Evolutionary conservation across 306 rosid species (phyloP), one percentile per base, ranked within the genome.

Genomic region (Macrotyloma uniflorum): DNA sequence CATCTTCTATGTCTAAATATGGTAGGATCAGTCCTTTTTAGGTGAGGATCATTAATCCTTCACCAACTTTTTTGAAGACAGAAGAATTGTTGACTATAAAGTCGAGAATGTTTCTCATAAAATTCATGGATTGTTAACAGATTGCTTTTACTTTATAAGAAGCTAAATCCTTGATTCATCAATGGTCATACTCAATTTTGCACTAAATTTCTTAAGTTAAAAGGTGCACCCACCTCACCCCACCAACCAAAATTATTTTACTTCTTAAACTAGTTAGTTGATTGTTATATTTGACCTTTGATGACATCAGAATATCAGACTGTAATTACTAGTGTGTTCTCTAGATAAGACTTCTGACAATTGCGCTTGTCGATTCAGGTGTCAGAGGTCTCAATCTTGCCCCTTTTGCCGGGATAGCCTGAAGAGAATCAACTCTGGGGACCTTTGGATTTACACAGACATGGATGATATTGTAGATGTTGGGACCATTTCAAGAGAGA

Each of bases 331-430:
- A 54, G 8, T 35, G 72, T 49, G 35, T 28, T 68, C 50, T 67
- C 16, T 47, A 43, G 35, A 36, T 54, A 11, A 80, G 63, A 76
- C 46, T 36, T 54, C 7, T 84, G 63, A 76, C 46, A 38, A 54
- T 54, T 51, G 32, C 68, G 19, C 53, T 74, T 45, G 43, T 81
- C 53, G 14, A 55, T 76, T 57, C 86, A 94, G 98, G 98, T 88
- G 72, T 50, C 71, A 61, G 20, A 86, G 98, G 70, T 94, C 97
- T 58, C 88, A 83, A 46, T 94, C 97, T 19, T 94, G 98, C 75
- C 98, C 98, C 79, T 94, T 94, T 77, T 94, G 98, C 80, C 86
- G 98, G 59, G 96, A 87, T 78, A 86, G 93, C 84, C 89, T 94
- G 38, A 76, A 85, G 83, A 89, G 98, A 83, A 88, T 90, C 3